phyloP scores from a whole-genome alignment of 139 green algal species.

The Coccomyxa sp. region DNA sequence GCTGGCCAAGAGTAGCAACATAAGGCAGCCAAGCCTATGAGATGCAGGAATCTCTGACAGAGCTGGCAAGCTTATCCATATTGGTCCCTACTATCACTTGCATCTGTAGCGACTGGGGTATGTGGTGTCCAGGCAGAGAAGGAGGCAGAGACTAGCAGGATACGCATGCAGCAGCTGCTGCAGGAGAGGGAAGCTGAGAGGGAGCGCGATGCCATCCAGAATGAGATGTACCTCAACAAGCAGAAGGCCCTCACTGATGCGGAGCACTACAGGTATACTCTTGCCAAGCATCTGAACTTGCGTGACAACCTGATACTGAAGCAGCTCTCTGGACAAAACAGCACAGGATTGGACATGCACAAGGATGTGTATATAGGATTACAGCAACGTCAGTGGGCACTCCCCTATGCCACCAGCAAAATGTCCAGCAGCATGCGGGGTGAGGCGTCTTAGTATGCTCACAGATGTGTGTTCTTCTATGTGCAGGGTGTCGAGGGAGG shows the following conservation, averaged over 20 bases:
- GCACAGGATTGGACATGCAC: background rate
- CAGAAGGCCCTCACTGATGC: conserved; percentile 37
- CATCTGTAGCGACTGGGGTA: too few relatives aligned
- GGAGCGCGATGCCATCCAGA: conserved; percentile 36
- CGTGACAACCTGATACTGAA: background rate
- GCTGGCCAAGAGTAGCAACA: too few relatives aligned
- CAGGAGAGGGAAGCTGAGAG: conserved; percentile 39
- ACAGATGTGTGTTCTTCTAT: background rate
- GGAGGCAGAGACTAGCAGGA: conserved; percentile 37
- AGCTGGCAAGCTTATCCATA: too few relatives aligned
- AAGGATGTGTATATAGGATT: too few relatives aligned
- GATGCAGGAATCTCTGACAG: too few relatives aligned
- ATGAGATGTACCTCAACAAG: conserved; percentile 31
- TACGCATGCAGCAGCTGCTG: conserved; percentile 39
- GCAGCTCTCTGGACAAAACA: background rate
- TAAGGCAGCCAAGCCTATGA: too few relatives aligned
- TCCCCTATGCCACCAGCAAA: too few relatives aligned
- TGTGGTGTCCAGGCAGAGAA: conserved; percentile 38
- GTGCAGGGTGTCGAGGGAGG: conserved; percentile 35
- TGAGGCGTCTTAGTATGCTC: background rate
- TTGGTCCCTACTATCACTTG: too few relatives aligned
- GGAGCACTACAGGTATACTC: background rate
- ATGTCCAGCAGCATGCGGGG: too few relatives aligned
- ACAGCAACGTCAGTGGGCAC: too few relatives aligned
- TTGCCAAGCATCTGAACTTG: background rate